Conservation (phyloP, 2,329 filamentous ascomycete species). For the Monosporascus sp. region DNA sequence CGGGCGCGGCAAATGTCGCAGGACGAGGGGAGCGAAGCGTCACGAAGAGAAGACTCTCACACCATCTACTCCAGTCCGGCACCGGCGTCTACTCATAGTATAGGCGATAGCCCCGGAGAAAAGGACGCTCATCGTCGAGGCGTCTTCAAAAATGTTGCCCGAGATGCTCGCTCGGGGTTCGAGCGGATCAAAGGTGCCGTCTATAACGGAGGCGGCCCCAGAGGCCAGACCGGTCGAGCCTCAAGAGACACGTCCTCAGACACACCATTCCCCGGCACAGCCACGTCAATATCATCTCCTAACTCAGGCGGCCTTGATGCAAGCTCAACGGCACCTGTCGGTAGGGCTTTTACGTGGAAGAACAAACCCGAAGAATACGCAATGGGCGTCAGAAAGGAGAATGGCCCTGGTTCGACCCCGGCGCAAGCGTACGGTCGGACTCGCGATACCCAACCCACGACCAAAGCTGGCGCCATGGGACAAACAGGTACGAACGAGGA, state of each 20-base stretch:
- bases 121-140: constrained; percentile 57
- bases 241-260: constrained; percentile 52
- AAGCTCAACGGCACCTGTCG: constrained; percentile 35
- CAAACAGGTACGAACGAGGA: constrained; percentile 13
- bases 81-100: constrained; percentile 40
- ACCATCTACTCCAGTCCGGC: constrained; percentile 38
- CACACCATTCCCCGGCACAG: constrained; percentile 26
- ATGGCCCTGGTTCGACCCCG: constrained; percentile 17
- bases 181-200: constrained; percentile 84
- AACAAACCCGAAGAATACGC: constrained; percentile 58
- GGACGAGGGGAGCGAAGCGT: constrained; percentile 46
- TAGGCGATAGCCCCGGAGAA: constrained; percentile 44
- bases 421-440: constrained; percentile 7
- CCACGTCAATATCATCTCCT: constrained; percentile 31
- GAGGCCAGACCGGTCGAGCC: constrained; percentile 48
- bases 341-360: constrained; percentile 58
- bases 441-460: constrained; percentile 5
- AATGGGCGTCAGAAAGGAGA: constrained; percentile 33
- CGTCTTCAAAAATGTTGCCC: constrained; percentile 74
- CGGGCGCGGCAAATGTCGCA: constrained; percentile 45
- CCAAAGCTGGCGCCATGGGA: constrained; percentile 11
- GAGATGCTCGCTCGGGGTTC: constrained; percentile 75
- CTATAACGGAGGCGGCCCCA: constrained; percentile 46
- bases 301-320: constrained; percentile 29
- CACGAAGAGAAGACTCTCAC: constrained; percentile 40